Base-by-base conservation (phyloP, 345 rosid species). In the Pistacia vera region DNA sequence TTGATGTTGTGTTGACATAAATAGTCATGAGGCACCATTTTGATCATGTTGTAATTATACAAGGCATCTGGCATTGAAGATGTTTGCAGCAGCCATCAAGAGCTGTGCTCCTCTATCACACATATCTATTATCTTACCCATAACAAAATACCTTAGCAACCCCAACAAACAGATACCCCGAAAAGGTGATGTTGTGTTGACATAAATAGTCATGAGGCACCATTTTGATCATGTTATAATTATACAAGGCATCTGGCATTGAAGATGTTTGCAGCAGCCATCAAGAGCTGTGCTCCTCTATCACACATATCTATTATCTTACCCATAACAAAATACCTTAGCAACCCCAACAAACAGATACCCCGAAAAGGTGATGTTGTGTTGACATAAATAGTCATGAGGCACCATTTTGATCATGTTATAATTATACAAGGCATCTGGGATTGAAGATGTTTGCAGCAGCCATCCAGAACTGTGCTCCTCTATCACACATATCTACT, bases 311-410 rank as follows among this genome's bases (percentile, higher is more conserved):
- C 52, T 41, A 63, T 33, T n/a, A 48, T 41, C 54, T 52, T 73
- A 51, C 10, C 63, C 46, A 48, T 58, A 65, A 74, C 44, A 52
- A 68, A 14, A 62, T 63, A 49, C 46, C 25, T 13, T 22, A 35
- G 61, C 22, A 74, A n/a, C n/a, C 64, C 22, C 55, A 74, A 22
- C 52, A 36, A 54, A 64, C 25, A 63, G 62, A 64, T 63, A 51
- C 12, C 46, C 8, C 46, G 8, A 41, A 41, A 41, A 41, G 17
- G 52, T 30, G 28, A 48, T 62, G 4, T 36, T 38, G 4, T 16
- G 33, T 64, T 16, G 22, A 38, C n/a, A 9, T 36, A 38, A 12
- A 28, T 36, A 51, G 41, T 52, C 33, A 51, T 35, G 64, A 54
- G 38, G 10, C 18, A 54, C 16, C 30, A 22, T 63, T 71, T 71